These are phyloP conservation scores for Helicocarpus griseus DNA, from an alignment of 2,329 filamentous ascomycete genomes.

Conservation along the genomic window DNA sequence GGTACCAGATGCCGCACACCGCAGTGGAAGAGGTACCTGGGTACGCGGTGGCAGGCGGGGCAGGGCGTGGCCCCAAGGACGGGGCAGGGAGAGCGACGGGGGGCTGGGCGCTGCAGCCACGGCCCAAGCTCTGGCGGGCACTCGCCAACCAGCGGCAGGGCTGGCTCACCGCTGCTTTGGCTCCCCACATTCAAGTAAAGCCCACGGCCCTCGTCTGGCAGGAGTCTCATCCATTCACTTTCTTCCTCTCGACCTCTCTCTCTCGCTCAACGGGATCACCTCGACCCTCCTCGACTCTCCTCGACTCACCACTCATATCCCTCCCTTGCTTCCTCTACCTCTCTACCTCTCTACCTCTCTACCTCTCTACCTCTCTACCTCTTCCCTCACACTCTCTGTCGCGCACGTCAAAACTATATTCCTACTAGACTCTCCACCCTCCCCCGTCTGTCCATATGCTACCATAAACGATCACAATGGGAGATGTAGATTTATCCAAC, in stretches of 20 bases:
- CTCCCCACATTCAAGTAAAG: constrained; percentile 16
- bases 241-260: background rate
- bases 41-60: background rate
- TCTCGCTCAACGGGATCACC: background rate
- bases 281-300: background rate
- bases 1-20: background rate
- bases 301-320: background rate
- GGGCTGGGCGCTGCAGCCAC: constrained; percentile 8
- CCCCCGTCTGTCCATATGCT: constrained; percentile 6
- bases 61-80: constrained; percentile 5
- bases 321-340: background rate
- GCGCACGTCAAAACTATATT: background rate
- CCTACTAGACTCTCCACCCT: constrained; percentile 15
- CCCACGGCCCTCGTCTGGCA: constrained; percentile 9
- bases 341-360: background rate
- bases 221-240: constrained; percentile 16
- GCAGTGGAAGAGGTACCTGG: background rate
- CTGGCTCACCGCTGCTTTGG: constrained; percentile 35
- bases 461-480: constrained; percentile 24
- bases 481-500: constrained; percentile 34
- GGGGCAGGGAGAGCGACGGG: constrained; percentile 1
- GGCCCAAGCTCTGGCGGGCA: constrained; percentile 19
- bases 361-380: constrained; percentile 9
- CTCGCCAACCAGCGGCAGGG: constrained; percentile 29
- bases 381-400: constrained; percentile 19